A percentile compares a stretch with the other conserved stretches of the same genome.
These are phyloP conservation scores for Barnettozyma hawaiiensis DNA, from an alignment of 1,139 yeast genomes.

Conservation along the genomic window DNA sequence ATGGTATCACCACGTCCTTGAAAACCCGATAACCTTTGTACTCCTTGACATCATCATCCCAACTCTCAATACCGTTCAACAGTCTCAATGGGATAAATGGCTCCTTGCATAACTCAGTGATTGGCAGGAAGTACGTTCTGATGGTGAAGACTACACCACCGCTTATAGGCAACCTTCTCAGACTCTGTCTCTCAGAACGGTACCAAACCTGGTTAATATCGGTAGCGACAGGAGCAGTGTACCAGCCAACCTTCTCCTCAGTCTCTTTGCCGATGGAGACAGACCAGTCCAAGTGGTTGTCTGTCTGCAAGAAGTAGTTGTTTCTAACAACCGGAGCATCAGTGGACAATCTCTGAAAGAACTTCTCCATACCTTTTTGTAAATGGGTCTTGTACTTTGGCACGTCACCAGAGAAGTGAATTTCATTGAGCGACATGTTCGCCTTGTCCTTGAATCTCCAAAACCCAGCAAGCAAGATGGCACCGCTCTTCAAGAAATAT, in stretches of 20 bases:
- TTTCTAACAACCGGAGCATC: conserved; percentile 58
- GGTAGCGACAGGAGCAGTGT: conserved; percentile 44
- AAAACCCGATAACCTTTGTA: conserved; percentile 55
- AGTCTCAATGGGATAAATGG: conserved; percentile 56
- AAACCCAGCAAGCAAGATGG: conserved; percentile 57
- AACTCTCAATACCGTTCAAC: conserved; percentile 50
- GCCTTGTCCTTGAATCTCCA: conserved; percentile 59
- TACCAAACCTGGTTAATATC: conserved; percentile 43
- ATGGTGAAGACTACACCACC: conserved; percentile 58
- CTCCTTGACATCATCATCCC: conserved; percentile 54
- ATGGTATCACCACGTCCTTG: conserved; percentile 49
- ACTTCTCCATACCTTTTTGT: conserved; percentile 59
- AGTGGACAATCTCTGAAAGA: conserved; percentile 48
- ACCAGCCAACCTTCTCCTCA: conserved; percentile 49
- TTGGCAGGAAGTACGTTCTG: conserved; percentile 56
- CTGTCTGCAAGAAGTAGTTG: conserved; percentile 62
- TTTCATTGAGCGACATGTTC: conserved; percentile 46
- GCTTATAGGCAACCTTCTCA: conserved; percentile 56
- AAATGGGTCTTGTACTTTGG: conserved; percentile 56
- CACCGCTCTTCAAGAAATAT: conserved; percentile 53
- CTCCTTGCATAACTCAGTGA: conserved; percentile 48
- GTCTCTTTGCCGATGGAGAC: conserved; percentile 54
- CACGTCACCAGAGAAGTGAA: conserved; percentile 61
- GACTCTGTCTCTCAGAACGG: conserved; percentile 62
- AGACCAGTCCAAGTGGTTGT: conserved; percentile 60